phyloP scores from a whole-genome alignment of 2,329 filamentous ascomycete species.

The Volutella citrinella region DNA sequence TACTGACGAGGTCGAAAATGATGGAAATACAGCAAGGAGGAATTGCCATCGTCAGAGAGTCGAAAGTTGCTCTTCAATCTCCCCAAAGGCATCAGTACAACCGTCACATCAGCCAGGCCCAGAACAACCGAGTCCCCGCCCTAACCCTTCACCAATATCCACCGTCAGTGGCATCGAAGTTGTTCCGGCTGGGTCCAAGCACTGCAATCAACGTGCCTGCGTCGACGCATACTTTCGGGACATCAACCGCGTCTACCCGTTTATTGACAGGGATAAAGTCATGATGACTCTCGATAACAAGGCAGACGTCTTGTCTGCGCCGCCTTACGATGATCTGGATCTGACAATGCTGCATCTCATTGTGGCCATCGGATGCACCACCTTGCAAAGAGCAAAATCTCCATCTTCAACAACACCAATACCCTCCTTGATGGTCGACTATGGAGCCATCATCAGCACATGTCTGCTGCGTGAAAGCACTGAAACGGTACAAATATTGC shows the following conservation, averaged over 20 bases:
- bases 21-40: too few relatives aligned
- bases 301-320: conserved; percentile 19
- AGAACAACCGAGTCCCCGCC: too few relatives aligned
- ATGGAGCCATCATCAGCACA: conserved; percentile 34
- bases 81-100: too few relatives aligned
- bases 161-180: conserved; percentile 26
- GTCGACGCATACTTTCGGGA: conserved; percentile 41
- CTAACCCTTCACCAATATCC: conserved; percentile 29
- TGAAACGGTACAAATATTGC: conserved; percentile 35
- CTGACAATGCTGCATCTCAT: conserved; percentile 34
- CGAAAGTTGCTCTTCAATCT: too few relatives aligned
- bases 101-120: too few relatives aligned
- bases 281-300: conserved; percentile 26
- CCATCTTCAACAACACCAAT: conserved; percentile 24
- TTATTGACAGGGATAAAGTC: conserved; percentile 32
- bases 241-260: conserved; percentile 40
- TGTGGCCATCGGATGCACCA: conserved; percentile 41
- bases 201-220: conserved; percentile 15
- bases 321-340: conserved; percentile 8
- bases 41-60: too few relatives aligned
- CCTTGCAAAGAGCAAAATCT: conserved; percentile 36
- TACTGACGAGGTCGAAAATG: too few relatives aligned
- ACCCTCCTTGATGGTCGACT: conserved; percentile 30
- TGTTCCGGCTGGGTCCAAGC: conserved; percentile 29
- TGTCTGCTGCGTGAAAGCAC: conserved; percentile 30